Evolutionary conservation across 2,329 filamentous ascomycete genomes (phyloP), one percentile per base, ranked within the genome.

Genomic region (Pyrenochaeta sp.): DNA sequence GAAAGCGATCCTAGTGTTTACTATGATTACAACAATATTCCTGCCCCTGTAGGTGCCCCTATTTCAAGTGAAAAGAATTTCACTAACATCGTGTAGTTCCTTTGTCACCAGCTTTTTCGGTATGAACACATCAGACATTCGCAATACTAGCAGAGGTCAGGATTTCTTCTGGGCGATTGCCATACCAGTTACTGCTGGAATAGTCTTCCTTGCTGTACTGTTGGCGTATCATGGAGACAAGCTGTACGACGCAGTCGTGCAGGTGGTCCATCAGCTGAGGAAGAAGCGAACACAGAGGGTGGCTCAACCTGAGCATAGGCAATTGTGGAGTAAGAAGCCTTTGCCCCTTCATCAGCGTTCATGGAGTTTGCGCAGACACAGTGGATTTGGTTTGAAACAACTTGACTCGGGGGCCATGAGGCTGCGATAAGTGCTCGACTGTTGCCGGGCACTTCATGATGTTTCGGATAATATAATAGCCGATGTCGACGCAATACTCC

Each of bases 1-100:
- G 3, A 63, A 56, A 33, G 58, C 57, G 2, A 59, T 61, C 12
- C 23, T 54, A 1, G 29, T 59, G 0, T 61, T 65, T 29, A 58
- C 60, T 0, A 43, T 58, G 31, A 69, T 77, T 14, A 78, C 75
- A 0, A 71, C 72, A 31, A 58, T 77, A 30, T 78, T 77, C n/a
- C 21, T 61, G 2, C 58, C 56, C 0, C 45, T 64, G 27, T 49
- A 37, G 10, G 20, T 71, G 1, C 58, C 75, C 7, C 74, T 5
- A 2, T 2, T 14, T 27, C n/a, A 20, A 12, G 2, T 9, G 2
- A 1, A 43, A 17, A 53, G 47, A 17, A 53, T 21, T 12, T 6
- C 9, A 10, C 17, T 29, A 4, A 20, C 29, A 27, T 27, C 9
- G 23, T 27, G 23, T 27, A 48, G 44, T 12, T 64, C 62, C 0